Evolutionary conservation across 2,329 filamentous ascomycete species (phyloP), one percentile per base, ranked within the genome.

Genomic region (Fusarium buxicola): DNA sequence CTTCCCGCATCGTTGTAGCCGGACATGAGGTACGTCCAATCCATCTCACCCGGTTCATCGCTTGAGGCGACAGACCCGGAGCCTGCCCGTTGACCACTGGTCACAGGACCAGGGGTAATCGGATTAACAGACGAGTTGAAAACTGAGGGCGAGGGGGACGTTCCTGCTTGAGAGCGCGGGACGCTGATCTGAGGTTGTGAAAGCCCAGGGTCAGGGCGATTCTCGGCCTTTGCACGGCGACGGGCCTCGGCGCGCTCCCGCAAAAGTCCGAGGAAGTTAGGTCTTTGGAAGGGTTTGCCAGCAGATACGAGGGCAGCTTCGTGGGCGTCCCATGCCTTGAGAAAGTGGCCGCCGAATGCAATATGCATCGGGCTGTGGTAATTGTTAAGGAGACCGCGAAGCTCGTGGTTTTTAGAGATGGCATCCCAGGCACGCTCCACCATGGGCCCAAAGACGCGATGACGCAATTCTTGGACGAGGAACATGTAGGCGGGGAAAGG

Each of bases 271-370:
- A 87, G 81, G 59, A 86, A 81, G 39, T 71, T 74, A 3, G 84
- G 84, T 11, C 76, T 75, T 13, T 74, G 66, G 3, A 81, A 58
- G 2, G 76, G 72, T 27, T 77, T 78, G 1, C 84, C 84, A 7
- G 76, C 72, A 46, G 78, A 76, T 5, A 75, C 61, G 61, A 82
- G 78, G 11, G 82, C 81, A 2, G 79, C 76, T 64, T 83, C 82
- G 51, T 83, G 81, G 3, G 83, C 84, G 38, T 84, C 82, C 87
- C 87, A 90, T 0, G 86, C 86, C 66, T 86, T 88, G 55, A 89
- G 74, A 35, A 90, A 84, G 15, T 85, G 78, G 16, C 78, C 77
- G 1, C 83, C 82, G 59, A 90, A 86, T 1, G 83, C 82, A 27
- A 83, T 75, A 65, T 87, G 85, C 75, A 88, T 79, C 7, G 85